Evolutionary conservation across 2,329 filamentous ascomycete species (phyloP).

Genomic region (Fusarium buharicum): DNA sequence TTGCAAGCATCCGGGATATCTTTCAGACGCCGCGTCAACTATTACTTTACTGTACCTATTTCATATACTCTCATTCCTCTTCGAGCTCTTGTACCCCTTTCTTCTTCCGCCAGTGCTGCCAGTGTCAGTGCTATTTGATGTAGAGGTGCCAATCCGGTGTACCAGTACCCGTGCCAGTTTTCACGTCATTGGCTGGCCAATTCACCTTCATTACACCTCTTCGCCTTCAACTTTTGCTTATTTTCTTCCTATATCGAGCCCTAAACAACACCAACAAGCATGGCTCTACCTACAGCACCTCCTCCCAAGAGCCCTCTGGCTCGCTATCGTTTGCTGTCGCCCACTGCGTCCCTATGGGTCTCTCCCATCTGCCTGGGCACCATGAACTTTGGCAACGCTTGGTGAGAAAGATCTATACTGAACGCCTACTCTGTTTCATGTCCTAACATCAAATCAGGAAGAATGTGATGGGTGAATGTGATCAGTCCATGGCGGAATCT

Average conservation of each 20-base stretch:
- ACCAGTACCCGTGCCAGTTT: background rate
- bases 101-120: background rate
- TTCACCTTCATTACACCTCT: background rate
- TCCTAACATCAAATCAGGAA: constrained; percentile 52
- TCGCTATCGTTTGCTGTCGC: constrained; percentile 73
- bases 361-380: constrained; percentile 72
- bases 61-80: too few relatives aligned
- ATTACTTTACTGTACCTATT: too few relatives aligned
- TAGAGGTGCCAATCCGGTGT: background rate
- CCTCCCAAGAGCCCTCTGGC: constrained; percentile 69
- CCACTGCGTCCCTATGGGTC: constrained; percentile 72
- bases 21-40: too few relatives aligned
- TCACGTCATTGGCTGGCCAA: background rate
- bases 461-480: constrained; percentile 70
- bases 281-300: constrained; percentile 53
- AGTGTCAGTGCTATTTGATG: background rate
- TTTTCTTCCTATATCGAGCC: background rate
- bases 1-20: too few relatives aligned
- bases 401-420: constrained; percentile 45
- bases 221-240: background rate
- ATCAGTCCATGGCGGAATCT: constrained; percentile 68
- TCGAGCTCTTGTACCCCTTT: too few relatives aligned
- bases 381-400: constrained; percentile 72
- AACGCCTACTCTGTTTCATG: rapidly evolving
- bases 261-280: constrained; percentile 2